Conservation (phyloP, 2,329 filamentous ascomycete genomes). For the Fusarium staphyleae region DNA sequence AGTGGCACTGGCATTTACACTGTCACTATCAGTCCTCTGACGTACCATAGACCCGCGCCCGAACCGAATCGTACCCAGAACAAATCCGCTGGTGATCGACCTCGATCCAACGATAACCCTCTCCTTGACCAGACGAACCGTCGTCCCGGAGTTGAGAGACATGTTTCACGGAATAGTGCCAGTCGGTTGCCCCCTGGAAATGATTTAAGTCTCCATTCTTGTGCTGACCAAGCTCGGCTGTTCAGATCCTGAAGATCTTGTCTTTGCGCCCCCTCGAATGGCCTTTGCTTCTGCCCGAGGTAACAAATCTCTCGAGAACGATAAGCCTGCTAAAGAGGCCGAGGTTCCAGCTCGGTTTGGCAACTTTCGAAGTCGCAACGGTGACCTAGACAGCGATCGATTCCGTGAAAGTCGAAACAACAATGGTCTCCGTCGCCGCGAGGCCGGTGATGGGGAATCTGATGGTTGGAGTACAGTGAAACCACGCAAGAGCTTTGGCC, state of each 20-base stretch:
- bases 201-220: neutral
- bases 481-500: conserved; percentile 75
- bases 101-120: conserved; percentile 53
- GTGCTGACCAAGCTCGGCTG: conserved; percentile 25
- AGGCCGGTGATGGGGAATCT: conserved; percentile 64
- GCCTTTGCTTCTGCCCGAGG: conserved; percentile 80
- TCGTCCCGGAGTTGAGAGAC: conserved; percentile 60
- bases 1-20: conserved; percentile 41
- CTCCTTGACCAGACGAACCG: conserved; percentile 59
- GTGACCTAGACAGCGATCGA: conserved; percentile 60
- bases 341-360: conserved; percentile 66
- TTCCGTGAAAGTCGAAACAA: conserved; percentile 58
- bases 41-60: conserved; percentile 50
- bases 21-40: conserved; percentile 33
- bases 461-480: conserved; percentile 80
- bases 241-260: conserved; percentile 77
- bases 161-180: conserved; percentile 62
- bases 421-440: conserved; percentile 60
- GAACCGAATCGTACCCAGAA: conserved; percentile 56
- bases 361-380: conserved; percentile 59
- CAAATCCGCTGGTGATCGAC: conserved; percentile 54
- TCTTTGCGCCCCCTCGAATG: conserved; percentile 84
- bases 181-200: conserved; percentile 54
- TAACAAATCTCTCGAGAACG: conserved; percentile 57
- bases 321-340: conserved; percentile 60